Percentiles rank a stretch among this genome's conserved stretches.
These are phyloP conservation scores for Backusella australiensis DNA, from an alignment of 192 early-diverging fungal species.

Conservation along the genomic window DNA sequence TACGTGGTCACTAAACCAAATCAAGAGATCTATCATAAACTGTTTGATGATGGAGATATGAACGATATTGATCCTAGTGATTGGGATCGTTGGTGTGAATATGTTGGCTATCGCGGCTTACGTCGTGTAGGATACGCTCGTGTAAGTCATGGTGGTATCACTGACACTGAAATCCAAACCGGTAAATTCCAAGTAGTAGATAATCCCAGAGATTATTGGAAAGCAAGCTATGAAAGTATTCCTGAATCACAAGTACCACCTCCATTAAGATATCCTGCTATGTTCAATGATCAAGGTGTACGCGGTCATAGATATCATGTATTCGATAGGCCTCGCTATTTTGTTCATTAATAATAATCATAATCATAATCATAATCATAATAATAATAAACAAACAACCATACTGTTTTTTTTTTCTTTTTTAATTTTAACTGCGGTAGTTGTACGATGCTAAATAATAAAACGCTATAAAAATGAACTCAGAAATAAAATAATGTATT, in stretches of 20 bases:
- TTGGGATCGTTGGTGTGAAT: constrained; percentile 82
- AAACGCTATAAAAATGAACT: neutral
- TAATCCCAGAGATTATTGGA: constrained; percentile 35
- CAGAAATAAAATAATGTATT: neutral
- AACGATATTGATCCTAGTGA: constrained; percentile 78
- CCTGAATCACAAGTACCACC: constrained; percentile 50
- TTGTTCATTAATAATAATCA: constrained; percentile 23
- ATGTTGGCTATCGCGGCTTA: constrained; percentile 76
- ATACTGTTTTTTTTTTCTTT: neutral
- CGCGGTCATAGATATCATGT: constrained; percentile 79
- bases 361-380: neutral
- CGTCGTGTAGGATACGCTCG: constrained; percentile 74
- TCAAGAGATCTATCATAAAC: constrained; percentile 56
- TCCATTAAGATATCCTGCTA: constrained; percentile 60
- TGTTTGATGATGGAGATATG: constrained; percentile 65
- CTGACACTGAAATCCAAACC: constrained; percentile 82
- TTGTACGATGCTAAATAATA: neutral
- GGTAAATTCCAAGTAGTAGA: constrained; percentile 71
- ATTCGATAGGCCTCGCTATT: constrained; percentile 76
- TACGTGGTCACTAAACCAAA: constrained; percentile 79
- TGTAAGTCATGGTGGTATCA: constrained; percentile 74
- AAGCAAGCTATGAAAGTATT: constrained; percentile 58
- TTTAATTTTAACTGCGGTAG: neutral
- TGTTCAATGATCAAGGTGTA: constrained; percentile 67
- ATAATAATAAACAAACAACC: neutral